These are phyloP conservation scores for Angomonas deanei DNA, from an alignment of 208 protist genomes.

Conservation along the genomic window DNA sequence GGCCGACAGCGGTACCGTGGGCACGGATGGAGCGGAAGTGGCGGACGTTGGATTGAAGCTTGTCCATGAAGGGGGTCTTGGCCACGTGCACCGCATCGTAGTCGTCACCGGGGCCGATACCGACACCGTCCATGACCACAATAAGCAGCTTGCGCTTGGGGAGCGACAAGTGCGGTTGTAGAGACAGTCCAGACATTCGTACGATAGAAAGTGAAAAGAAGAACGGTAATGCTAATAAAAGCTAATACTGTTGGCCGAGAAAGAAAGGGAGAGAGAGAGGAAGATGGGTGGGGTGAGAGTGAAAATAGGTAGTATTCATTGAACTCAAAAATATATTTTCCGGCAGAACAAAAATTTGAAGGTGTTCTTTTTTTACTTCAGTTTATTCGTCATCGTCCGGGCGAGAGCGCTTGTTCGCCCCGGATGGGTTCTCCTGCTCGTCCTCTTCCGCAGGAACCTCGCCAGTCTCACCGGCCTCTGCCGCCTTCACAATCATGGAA, in stretches of 20 bases:
- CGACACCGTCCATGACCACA: constrained; percentile 86
- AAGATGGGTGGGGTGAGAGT: neutral
- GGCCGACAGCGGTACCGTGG: constrained; percentile 90
- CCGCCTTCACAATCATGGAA: constrained; percentile 51
- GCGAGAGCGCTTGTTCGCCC: too few relatives aligned
- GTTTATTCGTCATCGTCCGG: too few relatives aligned
- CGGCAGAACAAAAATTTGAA: too few relatives aligned
- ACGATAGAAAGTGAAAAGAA: neutral
- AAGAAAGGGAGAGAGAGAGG: constrained; percentile 1
- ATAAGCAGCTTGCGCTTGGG: constrained; percentile 79
- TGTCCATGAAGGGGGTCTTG: constrained; percentile 86
- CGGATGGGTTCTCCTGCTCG: too few relatives aligned
- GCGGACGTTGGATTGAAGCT: constrained; percentile 28
- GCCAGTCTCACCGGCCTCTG: constrained; percentile 1
- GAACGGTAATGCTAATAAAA: neutral
- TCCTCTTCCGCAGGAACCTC: neutral
- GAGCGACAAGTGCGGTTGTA: constrained; percentile 53
- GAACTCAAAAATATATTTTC: too few relatives aligned
- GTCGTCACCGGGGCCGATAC: constrained; percentile 82
- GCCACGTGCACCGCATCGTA: constrained; percentile 91
- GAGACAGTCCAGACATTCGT: constrained; percentile 53
- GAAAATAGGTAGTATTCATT: neutral
- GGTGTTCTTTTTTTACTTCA: too few relatives aligned
- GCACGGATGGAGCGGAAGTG: constrained; percentile 88
- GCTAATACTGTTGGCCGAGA: neutral